A percentile compares a stretch with the other conserved stretches of the same genome.
Evolutionary conservation across 1,284 basidiomycete species (phyloP).

Genomic region (Trametes hirsuta): DNA sequence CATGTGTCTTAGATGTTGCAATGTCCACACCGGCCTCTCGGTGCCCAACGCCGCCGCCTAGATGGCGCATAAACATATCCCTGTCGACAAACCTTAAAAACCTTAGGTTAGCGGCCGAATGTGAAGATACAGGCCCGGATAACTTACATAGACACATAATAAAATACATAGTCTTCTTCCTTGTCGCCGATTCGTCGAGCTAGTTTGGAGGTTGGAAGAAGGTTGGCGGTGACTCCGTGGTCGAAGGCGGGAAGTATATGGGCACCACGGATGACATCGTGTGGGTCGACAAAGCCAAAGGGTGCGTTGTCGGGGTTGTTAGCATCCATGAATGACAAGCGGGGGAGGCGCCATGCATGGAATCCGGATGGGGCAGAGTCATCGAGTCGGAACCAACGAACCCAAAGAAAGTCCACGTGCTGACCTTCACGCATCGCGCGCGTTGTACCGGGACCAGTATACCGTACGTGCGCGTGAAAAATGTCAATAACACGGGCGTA

Average conservation of each 20-base stretch:
- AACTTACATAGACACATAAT: too few relatives aligned
- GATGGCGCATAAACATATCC: too few relatives aligned
- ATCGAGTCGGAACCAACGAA: constrained; percentile 38
- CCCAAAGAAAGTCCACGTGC: constrained; percentile 40
- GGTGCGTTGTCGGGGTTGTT: constrained; percentile 25
- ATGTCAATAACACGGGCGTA: constrained; percentile 27
- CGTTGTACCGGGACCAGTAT: not conserved
- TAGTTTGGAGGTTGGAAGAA: constrained; percentile 24
- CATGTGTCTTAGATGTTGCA: too few relatives aligned
- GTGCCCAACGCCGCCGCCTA: too few relatives aligned
- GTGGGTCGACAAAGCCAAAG: constrained; percentile 46
- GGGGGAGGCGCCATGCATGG: constrained; percentile 29
- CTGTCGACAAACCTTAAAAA: too few relatives aligned
- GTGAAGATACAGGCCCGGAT: too few relatives aligned
- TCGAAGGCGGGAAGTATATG: constrained; percentile 43
- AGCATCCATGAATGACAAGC: constrained; percentile 37
- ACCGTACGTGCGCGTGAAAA: constrained; percentile 30
- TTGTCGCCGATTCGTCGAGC: too few relatives aligned
- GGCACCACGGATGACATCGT: constrained; percentile 36
- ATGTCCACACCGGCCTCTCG: too few relatives aligned
- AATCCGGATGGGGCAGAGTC: constrained; percentile 23
- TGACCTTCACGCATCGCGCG: not conserved
- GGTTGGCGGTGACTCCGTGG: constrained; percentile 26
- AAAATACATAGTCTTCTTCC: too few relatives aligned
- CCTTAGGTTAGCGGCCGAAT: too few relatives aligned